A percentile compares a stretch with the other conserved stretches of the same genome.
Evolutionary conservation across 2,329 filamentous ascomycete genomes (phyloP).

Genomic region (Talaromyces sp.): DNA sequence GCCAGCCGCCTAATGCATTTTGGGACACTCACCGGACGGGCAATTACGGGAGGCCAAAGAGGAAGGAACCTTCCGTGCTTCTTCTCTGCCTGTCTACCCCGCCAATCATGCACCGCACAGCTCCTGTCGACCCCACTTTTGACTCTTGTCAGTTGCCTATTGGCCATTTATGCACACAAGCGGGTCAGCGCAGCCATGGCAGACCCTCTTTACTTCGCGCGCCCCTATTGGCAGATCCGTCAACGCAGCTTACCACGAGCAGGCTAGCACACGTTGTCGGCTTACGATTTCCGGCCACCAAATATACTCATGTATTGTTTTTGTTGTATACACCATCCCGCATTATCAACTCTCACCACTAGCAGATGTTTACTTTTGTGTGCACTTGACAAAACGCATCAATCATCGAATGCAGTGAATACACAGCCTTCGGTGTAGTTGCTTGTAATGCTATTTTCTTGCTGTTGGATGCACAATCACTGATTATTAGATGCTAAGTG

Average conservation of each 20-base stretch:
- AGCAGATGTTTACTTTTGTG: background rate
- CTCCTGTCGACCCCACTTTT: background rate
- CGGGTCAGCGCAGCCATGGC: background rate
- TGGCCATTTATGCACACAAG: background rate
- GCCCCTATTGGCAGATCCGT: too few species aligned
- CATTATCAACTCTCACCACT: background rate
- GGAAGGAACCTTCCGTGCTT: background rate
- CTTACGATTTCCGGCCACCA: background rate
- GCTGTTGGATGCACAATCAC: background rate
- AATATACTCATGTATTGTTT: background rate
- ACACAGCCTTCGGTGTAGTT: background rate
- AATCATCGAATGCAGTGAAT: background rate
- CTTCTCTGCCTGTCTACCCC: background rate
- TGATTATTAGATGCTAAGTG: background rate
- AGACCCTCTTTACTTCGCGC: background rate
- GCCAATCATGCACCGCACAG: background rate
- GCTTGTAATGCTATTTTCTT: background rate
- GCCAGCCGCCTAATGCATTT: background rate
- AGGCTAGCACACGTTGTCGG: background rate
- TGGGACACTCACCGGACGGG: background rate
- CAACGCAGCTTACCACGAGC: background rate
- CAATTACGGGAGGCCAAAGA: background rate
- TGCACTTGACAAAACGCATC: background rate
- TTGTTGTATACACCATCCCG: background rate
- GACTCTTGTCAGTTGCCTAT: background rate